Evolutionary conservation across 352 stramenopile species (phyloP).

Genomic region (Pythium biforme): DNA sequence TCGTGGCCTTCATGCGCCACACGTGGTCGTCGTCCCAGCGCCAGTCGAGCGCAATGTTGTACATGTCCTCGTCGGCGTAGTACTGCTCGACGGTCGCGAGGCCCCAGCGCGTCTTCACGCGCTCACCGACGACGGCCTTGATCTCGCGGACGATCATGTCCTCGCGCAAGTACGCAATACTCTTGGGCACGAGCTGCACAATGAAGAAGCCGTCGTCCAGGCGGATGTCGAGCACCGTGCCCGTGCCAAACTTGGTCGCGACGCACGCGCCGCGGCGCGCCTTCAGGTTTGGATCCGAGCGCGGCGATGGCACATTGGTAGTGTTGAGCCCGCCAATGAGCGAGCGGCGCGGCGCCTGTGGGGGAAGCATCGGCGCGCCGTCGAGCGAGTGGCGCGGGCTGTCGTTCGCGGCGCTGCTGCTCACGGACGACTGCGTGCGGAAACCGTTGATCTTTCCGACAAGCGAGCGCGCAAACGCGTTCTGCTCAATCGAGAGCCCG

Average conservation of each 20-base stretch:
- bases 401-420: slow-evolving; percentile 2
- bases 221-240: slow-evolving; percentile 68
- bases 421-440: slow-evolving; percentile 19
- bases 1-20: slow-evolving; percentile 88
- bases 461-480: slow-evolving; percentile 28
- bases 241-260: slow-evolving; percentile 74
- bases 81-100: slow-evolving; percentile 84
- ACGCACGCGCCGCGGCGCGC: slow-evolving; percentile 66
- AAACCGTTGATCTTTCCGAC: slow-evolving; percentile 26
- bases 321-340: slow-evolving; percentile 14
- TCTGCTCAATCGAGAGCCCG: slow-evolving; percentile 30
- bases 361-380: slow-evolving; percentile 25
- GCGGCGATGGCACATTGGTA: slow-evolving; percentile 25
- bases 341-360: slow-evolving; percentile 17
- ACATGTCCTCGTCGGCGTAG: slow-evolving; percentile 87
- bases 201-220: slow-evolving; percentile 73
- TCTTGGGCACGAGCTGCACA: slow-evolving; percentile 71
- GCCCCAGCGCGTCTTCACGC: slow-evolving; percentile 83
- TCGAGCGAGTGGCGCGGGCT: slow-evolving; percentile 47
- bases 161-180: slow-evolving; percentile 64
- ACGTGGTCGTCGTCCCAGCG: slow-evolving; percentile 87
- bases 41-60: slow-evolving; percentile 86
- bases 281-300: slow-evolving; percentile 39
- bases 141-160: slow-evolving; percentile 75
- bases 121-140: slow-evolving; percentile 79